These are phyloP conservation scores for Cytospora piceae DNA, from an alignment of 2,329 filamentous ascomycete species.

Conservation along the genomic window DNA sequence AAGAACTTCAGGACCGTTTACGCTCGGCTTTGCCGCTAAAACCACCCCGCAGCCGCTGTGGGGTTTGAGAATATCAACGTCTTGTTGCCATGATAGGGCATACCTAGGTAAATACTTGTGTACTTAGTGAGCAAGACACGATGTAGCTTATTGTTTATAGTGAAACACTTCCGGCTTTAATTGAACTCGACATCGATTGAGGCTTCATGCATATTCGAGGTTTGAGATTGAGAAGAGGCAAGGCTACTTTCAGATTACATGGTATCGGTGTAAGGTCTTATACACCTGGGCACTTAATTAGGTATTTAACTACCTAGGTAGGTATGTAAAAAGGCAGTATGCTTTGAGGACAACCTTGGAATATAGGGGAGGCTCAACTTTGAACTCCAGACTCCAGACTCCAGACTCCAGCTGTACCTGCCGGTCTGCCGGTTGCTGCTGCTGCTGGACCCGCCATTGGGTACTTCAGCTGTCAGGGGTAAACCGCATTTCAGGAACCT, in stretches of 20 bases:
- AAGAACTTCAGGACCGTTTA: background rate
- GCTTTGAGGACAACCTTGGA: background rate
- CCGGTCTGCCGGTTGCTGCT: background rate
- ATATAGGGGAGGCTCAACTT: background rate
- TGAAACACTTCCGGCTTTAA: no score
- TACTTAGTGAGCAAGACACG: no score
- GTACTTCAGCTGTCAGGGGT: conserved; percentile 1
- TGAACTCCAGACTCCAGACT: background rate
- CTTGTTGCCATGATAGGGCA: background rate
- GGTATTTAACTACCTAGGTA: no score
- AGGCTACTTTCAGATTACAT: no score
- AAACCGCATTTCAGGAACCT: background rate
- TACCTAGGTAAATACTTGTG: background rate
- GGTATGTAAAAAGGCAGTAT: no score
- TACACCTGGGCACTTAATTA: no score
- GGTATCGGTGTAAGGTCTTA: no score
- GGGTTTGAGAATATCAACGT: background rate
- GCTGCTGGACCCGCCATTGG: background rate
- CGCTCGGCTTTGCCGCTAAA: conserved; percentile 6
- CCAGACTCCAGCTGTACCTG: background rate
- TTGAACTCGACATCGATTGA: no score
- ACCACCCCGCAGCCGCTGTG: conserved; percentile 17
- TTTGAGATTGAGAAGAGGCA: no score
- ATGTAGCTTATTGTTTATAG: no score
- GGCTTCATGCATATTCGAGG: no score